phyloP scores from a whole-genome alignment of 192 early-diverging fungal species.

The Coemansia sp. region DNA sequence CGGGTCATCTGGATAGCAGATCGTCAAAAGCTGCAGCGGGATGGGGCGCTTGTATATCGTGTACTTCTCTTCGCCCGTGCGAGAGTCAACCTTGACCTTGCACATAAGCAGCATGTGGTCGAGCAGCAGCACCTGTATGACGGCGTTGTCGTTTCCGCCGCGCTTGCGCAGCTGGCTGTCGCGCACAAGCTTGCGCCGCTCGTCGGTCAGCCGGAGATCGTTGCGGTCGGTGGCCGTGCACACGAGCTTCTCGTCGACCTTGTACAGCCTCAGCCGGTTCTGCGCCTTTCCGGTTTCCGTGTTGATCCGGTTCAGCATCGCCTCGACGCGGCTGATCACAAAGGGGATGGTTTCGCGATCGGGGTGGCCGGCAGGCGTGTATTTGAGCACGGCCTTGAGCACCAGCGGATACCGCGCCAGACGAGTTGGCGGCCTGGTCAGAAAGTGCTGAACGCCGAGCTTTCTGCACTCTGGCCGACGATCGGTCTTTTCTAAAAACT shows the following conservation, averaged over 20 bases:
- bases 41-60: slow-evolving; percentile 67
- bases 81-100: slow-evolving; percentile 61
- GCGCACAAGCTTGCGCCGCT: slow-evolving; percentile 68
- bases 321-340: slow-evolving; percentile 68
- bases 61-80: slow-evolving; percentile 58
- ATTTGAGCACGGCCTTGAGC: slow-evolving; percentile 74
- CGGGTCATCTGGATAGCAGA: slow-evolving; percentile 58
- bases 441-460: slow-evolving; percentile 80
- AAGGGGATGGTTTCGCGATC: slow-evolving; percentile 72
- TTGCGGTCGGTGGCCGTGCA: slow-evolving; percentile 57
- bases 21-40: slow-evolving; percentile 70
- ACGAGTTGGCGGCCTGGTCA: slow-evolving; percentile 84
- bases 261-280: slow-evolving; percentile 77
- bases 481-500: slow-evolving; percentile 79
- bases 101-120: slow-evolving; percentile 84
- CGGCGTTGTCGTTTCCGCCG: slow-evolving; percentile 58
- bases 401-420: slow-evolving; percentile 84
- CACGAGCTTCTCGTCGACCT: slow-evolving; percentile 66
- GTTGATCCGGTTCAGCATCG: slow-evolving; percentile 78
- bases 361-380: slow-evolving; percentile 76
- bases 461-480: slow-evolving; percentile 74
- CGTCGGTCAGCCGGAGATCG: slow-evolving; percentile 71
- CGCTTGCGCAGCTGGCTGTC: slow-evolving; percentile 79
- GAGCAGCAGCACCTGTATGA: slow-evolving; percentile 76
- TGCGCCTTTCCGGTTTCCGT: slow-evolving; percentile 83